A percentile compares a stretch with the other conserved stretches of the same genome.
phyloP scores from a whole-genome alignment of 2,329 filamentous ascomycete species.

The Daldinia sp. region DNA sequence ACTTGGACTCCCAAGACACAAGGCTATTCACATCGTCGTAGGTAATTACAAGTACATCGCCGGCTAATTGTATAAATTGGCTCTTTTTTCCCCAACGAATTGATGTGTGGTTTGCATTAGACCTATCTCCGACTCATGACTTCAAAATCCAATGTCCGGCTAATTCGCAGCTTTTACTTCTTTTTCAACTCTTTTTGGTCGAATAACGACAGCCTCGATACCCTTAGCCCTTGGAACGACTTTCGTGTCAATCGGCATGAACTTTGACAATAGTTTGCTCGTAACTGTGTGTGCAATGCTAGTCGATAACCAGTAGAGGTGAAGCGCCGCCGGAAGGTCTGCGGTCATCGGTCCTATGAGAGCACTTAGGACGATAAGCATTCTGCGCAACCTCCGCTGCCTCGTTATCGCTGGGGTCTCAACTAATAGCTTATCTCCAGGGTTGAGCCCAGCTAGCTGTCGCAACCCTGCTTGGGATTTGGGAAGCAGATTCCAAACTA shows the following conservation, averaged over 20 bases:
- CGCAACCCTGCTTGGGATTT: constrained; percentile 43
- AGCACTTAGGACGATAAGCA: constrained; percentile 48
- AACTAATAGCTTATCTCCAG: constrained; percentile 7
- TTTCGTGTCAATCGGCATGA: constrained; percentile 46
- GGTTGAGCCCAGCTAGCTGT: constrained; percentile 44
- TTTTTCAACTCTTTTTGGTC: constrained; percentile 30
- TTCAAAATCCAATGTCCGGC: background rate
- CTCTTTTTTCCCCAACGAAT: background rate
- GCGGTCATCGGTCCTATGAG: constrained; percentile 55
- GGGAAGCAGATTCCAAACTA: constrained; percentile 54
- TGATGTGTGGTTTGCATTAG: background rate
- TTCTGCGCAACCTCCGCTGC: constrained; percentile 46
- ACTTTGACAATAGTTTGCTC: constrained; percentile 34
- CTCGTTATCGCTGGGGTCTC: background rate
- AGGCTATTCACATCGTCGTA: background rate
- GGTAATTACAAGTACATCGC: background rate
- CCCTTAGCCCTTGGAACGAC: constrained; percentile 40
- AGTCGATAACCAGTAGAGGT: constrained; percentile 60
- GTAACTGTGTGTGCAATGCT: constrained; percentile 46
- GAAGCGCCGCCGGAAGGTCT: constrained; percentile 57
- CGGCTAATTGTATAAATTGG: background rate
- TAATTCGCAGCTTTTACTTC: background rate
- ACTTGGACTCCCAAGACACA: background rate
- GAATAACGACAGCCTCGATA: constrained; percentile 37
- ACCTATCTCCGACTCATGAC: too few species aligned